phyloP scores from a whole-genome alignment of 2,329 filamentous ascomycete genomes.

The Ophiostoma montium region DNA sequence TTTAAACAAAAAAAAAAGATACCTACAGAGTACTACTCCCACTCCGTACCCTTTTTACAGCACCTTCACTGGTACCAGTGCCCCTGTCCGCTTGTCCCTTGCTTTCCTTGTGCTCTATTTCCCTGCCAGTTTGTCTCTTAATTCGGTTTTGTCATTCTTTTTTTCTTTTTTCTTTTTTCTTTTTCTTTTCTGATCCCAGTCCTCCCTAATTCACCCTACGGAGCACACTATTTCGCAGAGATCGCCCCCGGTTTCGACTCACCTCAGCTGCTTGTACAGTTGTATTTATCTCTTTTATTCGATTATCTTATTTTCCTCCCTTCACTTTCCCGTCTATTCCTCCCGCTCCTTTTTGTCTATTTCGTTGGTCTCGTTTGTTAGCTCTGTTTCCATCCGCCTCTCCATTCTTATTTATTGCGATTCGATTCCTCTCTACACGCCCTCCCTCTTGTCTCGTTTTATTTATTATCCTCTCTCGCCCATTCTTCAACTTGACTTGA shows the following conservation, averaged over 20 bases:
- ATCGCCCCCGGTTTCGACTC: slow-evolving; percentile 8
- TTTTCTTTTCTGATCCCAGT: neutral
- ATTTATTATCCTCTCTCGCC: slow-evolving; percentile 4
- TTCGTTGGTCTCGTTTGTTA: neutral
- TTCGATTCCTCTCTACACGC: neutral
- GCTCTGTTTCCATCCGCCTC: neutral
- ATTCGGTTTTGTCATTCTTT: neutral
- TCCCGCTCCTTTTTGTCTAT: slow-evolving; percentile 1
- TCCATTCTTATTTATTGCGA: neutral
- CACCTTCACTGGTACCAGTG: neutral
- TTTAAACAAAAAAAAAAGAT: too few relatives aligned
- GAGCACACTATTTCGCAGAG: slow-evolving; percentile 1
- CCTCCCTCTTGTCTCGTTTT: slow-evolving; percentile 3
- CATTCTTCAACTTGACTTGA: neutral
- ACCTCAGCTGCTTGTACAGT: neutral
- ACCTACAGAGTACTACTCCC: too few relatives aligned
- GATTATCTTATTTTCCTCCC: neutral
- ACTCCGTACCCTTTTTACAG: neutral
- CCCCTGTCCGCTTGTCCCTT: neutral
- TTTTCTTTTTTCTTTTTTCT: neutral
- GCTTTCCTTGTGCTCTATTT: neutral
- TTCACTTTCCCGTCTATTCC: too few relatives aligned
- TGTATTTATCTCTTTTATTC: neutral
- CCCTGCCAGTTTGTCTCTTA: neutral
- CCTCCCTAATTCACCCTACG: neutral